Conservation (phyloP, 2,329 filamentous ascomycete genomes). For the Sordariomycetes sp. region DNA sequence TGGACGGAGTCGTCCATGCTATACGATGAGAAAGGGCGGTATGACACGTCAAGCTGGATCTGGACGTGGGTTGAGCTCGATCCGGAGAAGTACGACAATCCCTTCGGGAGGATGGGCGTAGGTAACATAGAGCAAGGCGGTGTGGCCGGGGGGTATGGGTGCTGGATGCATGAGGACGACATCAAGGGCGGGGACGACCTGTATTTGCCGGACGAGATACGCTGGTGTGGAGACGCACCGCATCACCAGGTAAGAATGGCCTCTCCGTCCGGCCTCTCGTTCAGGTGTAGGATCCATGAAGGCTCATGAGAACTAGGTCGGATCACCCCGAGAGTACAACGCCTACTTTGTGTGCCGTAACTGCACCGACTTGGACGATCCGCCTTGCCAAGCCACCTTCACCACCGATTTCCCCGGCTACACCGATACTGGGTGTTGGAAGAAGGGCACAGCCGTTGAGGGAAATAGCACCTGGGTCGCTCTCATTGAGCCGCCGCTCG, state of each 20-base stretch:
- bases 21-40: background rate
- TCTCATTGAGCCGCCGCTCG: background rate
- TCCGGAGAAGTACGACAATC: background rate
- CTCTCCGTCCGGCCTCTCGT: background rate
- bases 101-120: background rate
- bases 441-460: background rate
- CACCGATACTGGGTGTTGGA: background rate
- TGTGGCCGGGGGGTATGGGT: background rate
- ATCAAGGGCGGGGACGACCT: background rate
- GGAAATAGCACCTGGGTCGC: background rate
- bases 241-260: background rate
- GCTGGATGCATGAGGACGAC: background rate
- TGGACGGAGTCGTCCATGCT: background rate
- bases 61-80: background rate
- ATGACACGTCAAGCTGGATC: background rate
- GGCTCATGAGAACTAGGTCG: background rate
- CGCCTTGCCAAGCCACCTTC: background rate
- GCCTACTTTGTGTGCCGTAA: background rate
- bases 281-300: background rate
- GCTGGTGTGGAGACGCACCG: background rate
- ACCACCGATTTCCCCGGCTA: background rate
- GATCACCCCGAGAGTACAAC: background rate
- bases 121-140: background rate
- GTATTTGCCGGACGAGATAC: background rate
- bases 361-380: background rate